Evolutionary conservation across 192 early-diverging fungal species (phyloP).

Genomic region (Powellomyces hirtus): DNA sequence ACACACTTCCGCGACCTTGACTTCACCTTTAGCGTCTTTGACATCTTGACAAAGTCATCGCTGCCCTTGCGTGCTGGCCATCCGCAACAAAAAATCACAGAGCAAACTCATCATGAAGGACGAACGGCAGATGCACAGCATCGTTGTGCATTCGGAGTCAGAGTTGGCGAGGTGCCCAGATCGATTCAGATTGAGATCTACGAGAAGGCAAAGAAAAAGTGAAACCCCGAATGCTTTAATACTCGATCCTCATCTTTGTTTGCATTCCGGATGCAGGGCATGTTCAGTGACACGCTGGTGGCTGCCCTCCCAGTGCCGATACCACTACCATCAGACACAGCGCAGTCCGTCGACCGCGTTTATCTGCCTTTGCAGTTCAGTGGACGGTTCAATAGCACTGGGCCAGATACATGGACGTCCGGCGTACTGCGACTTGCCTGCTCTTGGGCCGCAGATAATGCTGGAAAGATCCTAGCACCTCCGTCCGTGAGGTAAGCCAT

Average conservation of each 20-base stretch:
- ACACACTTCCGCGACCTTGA: slow-evolving; percentile 39
- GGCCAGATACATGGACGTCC: slow-evolving; percentile 30
- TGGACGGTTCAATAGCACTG: slow-evolving; percentile 29
- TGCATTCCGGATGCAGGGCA: not conserved
- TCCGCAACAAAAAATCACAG: not conserved
- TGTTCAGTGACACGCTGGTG: not conserved
- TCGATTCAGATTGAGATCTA: slow-evolving; percentile 43
- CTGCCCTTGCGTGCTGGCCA: not conserved
- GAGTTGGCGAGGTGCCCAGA: slow-evolving; percentile 44
- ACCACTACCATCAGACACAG: not conserved
- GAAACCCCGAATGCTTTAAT: too few relatives aligned
- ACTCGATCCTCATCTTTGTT: not conserved
- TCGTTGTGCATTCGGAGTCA: slow-evolving; percentile 1
- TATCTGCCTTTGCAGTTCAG: slow-evolving; percentile 12
- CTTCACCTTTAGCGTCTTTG: not conserved
- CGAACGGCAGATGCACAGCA: not conserved
- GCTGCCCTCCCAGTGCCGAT: slow-evolving; percentile 3
- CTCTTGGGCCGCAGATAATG: slow-evolving; percentile 43
- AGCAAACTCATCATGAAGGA: not conserved
- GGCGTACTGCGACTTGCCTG: slow-evolving; percentile 35
- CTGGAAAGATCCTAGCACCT: not conserved
- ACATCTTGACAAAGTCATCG: slow-evolving; percentile 6
- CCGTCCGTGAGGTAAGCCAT: too few relatives aligned
- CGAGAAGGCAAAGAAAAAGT: slow-evolving; percentile 32
- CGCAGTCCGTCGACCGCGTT: not conserved